Evolutionary conservation across 768 basidiomycete species (phyloP).

Genomic region (Termitomyces sp.): DNA sequence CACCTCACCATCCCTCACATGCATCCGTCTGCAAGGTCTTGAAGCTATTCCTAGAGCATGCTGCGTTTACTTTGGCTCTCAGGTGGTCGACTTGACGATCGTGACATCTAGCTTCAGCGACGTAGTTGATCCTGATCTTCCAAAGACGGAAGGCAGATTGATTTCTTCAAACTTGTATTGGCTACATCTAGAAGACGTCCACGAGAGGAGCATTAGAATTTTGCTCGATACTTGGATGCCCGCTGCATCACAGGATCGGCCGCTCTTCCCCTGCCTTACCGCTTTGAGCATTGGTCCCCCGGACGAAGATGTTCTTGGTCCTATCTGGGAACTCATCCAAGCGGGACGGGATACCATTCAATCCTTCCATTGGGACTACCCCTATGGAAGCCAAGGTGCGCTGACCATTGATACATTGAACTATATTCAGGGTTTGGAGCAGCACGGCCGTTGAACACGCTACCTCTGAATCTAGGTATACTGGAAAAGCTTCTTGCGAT

Average conservation of each 20-base stretch:
- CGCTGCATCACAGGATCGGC: background rate
- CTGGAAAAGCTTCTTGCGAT: conserved; percentile 5
- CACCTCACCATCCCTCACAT: background rate
- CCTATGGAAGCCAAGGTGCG: conserved; percentile 1
- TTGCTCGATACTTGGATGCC: conserved; percentile 2
- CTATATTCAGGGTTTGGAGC: background rate
- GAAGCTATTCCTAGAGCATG: background rate
- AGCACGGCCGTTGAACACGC: conserved; percentile 6
- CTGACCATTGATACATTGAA: background rate
- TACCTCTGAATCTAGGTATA: background rate
- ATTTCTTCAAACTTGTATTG: background rate
- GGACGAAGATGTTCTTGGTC: background rate
- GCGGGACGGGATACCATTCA: conserved; percentile 3
- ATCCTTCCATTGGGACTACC: conserved; percentile 10
- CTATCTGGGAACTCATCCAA: background rate
- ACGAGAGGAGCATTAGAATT: background rate
- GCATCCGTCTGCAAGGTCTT: conserved; percentile 2
- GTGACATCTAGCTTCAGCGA: background rate
- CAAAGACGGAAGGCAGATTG: background rate
- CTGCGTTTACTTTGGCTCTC: conserved; percentile 2
- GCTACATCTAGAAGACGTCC: conserved; percentile 5
- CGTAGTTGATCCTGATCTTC: background rate
- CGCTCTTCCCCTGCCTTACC: background rate
- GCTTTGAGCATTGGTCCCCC: conserved; percentile 1
- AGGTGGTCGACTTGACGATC: background rate